Evolutionary conservation across 2,329 filamentous ascomycete genomes (phyloP).

Genomic region (Aspergillus fijiensis): DNA sequence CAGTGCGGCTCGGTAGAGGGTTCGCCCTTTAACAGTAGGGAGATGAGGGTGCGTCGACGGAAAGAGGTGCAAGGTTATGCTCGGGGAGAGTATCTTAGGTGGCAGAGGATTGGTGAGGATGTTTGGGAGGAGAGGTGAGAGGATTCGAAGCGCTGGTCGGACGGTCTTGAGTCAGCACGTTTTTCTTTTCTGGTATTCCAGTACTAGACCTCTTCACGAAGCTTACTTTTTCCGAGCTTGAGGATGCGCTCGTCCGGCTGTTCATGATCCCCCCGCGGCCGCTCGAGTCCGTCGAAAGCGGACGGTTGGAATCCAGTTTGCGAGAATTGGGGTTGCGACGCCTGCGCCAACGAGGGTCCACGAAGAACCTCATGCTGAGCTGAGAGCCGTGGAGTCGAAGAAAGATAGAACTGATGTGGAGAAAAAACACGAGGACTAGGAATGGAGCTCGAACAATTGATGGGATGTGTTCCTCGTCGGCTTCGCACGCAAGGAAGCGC

Average conservation of each 20-base stretch:
- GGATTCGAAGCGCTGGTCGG: conserved; percentile 54
- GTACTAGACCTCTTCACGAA: background rate
- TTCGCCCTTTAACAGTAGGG: conserved; percentile 84
- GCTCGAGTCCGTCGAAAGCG: conserved; percentile 24
- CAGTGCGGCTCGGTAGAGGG: conserved; percentile 87
- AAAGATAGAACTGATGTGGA: conserved; percentile 26
- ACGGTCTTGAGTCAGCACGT: conserved; percentile 12
- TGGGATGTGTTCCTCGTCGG: conserved; percentile 1
- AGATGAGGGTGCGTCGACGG: conserved; percentile 65
- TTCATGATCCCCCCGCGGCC: conserved; percentile 41
- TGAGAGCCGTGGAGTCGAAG: conserved; percentile 30
- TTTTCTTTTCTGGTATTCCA: background rate
- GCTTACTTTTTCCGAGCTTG: conserved; percentile 61
- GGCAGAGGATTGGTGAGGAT: conserved; percentile 62
- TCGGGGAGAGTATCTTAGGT: conserved; percentile 61
- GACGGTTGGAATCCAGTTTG: conserved; percentile 22
- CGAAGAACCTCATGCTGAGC: conserved; percentile 40
- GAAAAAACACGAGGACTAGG: conserved; percentile 4
- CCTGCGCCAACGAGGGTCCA: conserved; percentile 36
- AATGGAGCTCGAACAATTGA: conserved; percentile 6
- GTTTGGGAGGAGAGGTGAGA: conserved; percentile 63
- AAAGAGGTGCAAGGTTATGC: conserved; percentile 63
- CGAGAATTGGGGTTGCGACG: conserved; percentile 26
- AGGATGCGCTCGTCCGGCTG: conserved; percentile 60
- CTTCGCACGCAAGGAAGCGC: conserved; percentile 3